Evolutionary conservation across 805 yeast species (phyloP), one percentile per base, ranked within the genome.

Genomic region (Lipomyces lipofer): DNA sequence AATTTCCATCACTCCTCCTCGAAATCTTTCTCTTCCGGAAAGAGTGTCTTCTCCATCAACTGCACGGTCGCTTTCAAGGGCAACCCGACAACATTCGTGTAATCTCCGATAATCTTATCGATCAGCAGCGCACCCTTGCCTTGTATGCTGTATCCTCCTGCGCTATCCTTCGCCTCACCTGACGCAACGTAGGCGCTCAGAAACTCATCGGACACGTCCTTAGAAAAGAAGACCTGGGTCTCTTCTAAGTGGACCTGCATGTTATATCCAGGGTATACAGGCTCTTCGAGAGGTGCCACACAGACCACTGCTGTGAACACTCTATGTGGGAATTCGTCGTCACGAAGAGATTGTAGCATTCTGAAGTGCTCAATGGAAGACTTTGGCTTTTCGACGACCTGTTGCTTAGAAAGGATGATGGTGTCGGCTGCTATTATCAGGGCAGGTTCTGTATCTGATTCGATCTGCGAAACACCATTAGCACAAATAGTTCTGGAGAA

Each of bases 71-170:
- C 73, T 43, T 78, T 75, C 24, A 82, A 79, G 0, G 99, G 98
- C 52, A 92, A 72, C 0, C 99, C 99, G 2, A 92, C 92, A 12
- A 88, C 86, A 67, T 89, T 92, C 69, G 78, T 82, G 66, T 80
- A 88, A 67, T 92, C 98, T 0, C 99, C 99, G 1, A 76, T 75
- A 10, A 90, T 78, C 13, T 71, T 70, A 19, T 75, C 69, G 60
- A 94, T 80, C 59, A 92, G 71, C 33, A 84, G 65, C 32, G 67
- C 65, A 1, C 95, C 94, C 8, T 68, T 67, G 0, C 84, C 87
- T 70, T 92, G 98, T 55, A 86, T 83, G 63, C 83, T 83, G 72
- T 88, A 91, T 0, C 99, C 99, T 4, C 97, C 99, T 1, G 98
- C 96, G 0, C 88, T 97, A 45, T 78, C 78, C 6, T 75, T 52